Base-by-base conservation (phyloP, 345 rosid genomes). In the Dimocarpus longan region DNA sequence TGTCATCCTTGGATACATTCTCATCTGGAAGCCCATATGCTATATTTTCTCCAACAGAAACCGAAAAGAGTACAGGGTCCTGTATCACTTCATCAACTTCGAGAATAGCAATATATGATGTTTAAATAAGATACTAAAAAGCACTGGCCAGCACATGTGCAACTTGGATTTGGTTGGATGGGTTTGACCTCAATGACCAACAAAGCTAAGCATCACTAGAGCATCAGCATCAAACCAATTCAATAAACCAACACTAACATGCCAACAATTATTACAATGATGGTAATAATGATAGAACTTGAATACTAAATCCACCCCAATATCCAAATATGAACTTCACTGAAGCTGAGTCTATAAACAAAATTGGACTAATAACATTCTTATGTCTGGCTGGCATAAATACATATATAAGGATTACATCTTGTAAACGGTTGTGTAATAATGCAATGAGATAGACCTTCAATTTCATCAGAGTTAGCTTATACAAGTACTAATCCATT, bases 11-110 rank as follows among this genome's bases (percentile, higher is more conserved):
- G 71, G 97, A 95, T 68, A 95, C 97, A 32, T 88, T 72, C 70
- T 88, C 93, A 84, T 95, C 96, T 6, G 99, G 99, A 81, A 92
- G 98, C 77, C 99, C 99, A 84, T 95, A 95, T 42, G 98, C 99
- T 78, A 95, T 93, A 80, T 95, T 95, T 85, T 93, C 99, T 67
- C 96, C 99, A 76, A 95, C 93, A 39, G 99, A 92, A 46, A 89
- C 87, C 19, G 98, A 92, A 77, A 95, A 95, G 73, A 95, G 99
- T 76, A 92, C 93, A 37, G 98, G 99, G 84, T 95, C 99, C 99
- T 91, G 88, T 68, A 83, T 59, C 68, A 56, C 76, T 59, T n/a
- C 63, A n/a, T 66, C 42, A 79, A 39, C 40, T 50, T 66, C 65
- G 62, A 77, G 46, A 76, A 74, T 73, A 50, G 37, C 71, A 43